Base-by-base conservation (phyloP, 1,139 yeast genomes). In the Hansenula sp. region DNA sequence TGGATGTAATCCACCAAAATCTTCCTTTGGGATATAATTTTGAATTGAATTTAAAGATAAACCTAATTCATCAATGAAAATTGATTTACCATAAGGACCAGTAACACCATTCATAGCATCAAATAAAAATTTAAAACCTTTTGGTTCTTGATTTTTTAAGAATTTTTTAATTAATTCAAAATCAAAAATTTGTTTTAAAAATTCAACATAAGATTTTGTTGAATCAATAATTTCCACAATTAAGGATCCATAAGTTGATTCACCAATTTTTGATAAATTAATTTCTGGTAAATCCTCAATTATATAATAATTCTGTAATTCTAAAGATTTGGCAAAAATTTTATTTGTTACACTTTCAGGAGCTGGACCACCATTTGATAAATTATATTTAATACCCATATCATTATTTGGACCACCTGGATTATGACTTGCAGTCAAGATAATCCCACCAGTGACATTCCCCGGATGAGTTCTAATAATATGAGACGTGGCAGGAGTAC, bases 321-420 rank as follows among this genome's bases (percentile, higher is more conserved):
- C 57, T 57, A 74, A 75, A 20, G 95, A 79, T 31, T 70, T 75
- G 45, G 82, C 92, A 66, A 68, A 92, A 57, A 92, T 92, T 64
- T 80, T 77, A 67, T 94, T 76, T 22, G 98, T 92, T 47, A 92
- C 94, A 17, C 84, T 69, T 64, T 92, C 98, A 5, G 98, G 98
- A n/a, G 98, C 98, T 31, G 98, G 98, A 2, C 97, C 98, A 50
- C 98, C 98, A 59, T 92, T 90, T 48, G 87, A 79, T 64, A 94
- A 72, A 65, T 92, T 92, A 71, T 92, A 92, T 70, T 92, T 92
- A 70, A 92, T 92, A 44, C 98, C 98, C 63, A 90, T 77, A 61
- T 92, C 98, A 48, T 87, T 80, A 29, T 74, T 67, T 45, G 97
- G 97, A 7, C 97, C 97, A 61, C 98, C 98, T n/a, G 98, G 98